phyloP scores from a whole-genome alignment of 345 rosid species.

The Pistacia vera region DNA sequence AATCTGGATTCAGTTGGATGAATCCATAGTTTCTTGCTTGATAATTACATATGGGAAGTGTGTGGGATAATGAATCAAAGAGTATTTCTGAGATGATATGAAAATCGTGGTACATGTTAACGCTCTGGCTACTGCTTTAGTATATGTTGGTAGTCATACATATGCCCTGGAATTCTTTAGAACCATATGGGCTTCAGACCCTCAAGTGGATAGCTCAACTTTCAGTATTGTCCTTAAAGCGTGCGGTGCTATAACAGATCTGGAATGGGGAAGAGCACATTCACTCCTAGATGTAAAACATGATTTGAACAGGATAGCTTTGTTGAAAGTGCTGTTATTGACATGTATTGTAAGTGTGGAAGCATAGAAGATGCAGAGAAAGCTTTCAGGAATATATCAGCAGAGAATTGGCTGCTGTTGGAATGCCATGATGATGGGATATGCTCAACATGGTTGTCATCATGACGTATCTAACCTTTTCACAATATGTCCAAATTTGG shows the following conservation, averaged over 20 bases:
- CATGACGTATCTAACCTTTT: conserved; percentile 33
- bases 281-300: conserved; percentile 35
- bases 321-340: conserved; percentile 42
- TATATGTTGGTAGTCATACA: conserved; percentile 25
- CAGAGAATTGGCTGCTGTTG: conserved; percentile 38
- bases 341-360: conserved; percentile 52
- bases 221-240: conserved; percentile 41
- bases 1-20: conserved; percentile 31
- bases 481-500: conserved; percentile 35
- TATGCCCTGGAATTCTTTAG: conserved; percentile 38
- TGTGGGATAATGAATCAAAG: conserved; percentile 26
- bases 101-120: conserved; percentile 30
- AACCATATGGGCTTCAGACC: conserved; percentile 15
- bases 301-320: conserved; percentile 31
- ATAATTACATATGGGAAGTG: conserved; percentile 40
- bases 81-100: conserved; percentile 28
- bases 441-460: conserved; percentile 43
- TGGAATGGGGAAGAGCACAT: conserved; percentile 38
- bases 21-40: conserved; percentile 38
- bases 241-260: conserved; percentile 40
- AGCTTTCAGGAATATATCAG: conserved; percentile 29
- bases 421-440: conserved; percentile 57
- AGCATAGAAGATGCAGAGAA: conserved; percentile 35
- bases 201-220: conserved; percentile 31
- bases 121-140: conserved; percentile 28